phyloP scores from a whole-genome alignment of 768 basidiomycete species.

The Leucosporidium yakuticum region DNA sequence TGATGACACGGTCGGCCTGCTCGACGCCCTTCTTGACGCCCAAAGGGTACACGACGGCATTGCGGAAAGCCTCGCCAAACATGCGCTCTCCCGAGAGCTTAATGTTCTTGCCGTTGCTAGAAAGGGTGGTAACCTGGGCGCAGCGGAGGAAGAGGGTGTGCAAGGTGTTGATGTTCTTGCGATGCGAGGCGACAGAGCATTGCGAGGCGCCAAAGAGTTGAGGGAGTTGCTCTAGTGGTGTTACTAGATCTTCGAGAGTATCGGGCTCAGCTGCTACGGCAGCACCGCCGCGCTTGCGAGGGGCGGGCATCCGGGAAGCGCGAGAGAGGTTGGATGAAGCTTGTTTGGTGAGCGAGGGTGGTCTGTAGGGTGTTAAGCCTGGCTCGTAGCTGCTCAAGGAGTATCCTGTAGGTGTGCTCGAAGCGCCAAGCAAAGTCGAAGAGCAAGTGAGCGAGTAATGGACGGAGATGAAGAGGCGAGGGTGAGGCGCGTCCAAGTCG shows the following conservation, averaged over 20 bases:
- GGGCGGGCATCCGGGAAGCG: slow-evolving; percentile 5
- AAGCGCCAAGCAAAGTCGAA: too few relatives aligned
- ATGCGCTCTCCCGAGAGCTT: slow-evolving; percentile 68
- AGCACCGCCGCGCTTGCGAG: neutral
- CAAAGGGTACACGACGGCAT: slow-evolving; percentile 55
- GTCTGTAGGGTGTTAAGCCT: too few relatives aligned
- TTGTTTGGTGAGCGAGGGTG: too few relatives aligned
- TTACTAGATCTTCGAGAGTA: slow-evolving; percentile 13
- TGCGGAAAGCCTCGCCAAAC: slow-evolving; percentile 63
- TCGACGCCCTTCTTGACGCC: slow-evolving; percentile 71
- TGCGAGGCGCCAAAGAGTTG: slow-evolving; percentile 23
- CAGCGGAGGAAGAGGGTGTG: slow-evolving; percentile 70
- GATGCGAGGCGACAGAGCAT: slow-evolving; percentile 57
- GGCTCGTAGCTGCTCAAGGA: too few relatives aligned
- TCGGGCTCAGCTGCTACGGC: slow-evolving; percentile 7
- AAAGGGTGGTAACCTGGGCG: slow-evolving; percentile 50
- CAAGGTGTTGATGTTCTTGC: slow-evolving; percentile 78
- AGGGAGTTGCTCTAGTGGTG: slow-evolving; percentile 16
- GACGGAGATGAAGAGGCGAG: too few relatives aligned
- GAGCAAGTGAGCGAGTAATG: too few relatives aligned
- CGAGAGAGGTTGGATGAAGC: too few relatives aligned
- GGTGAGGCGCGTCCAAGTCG: too few relatives aligned
- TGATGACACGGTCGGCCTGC: slow-evolving; percentile 69
- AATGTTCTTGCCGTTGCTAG: slow-evolving; percentile 34
- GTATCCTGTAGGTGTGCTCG: too few relatives aligned